Percentiles rank a stretch among this genome's conserved stretches.
These are phyloP conservation scores for Erysimum pusillum DNA, from an alignment of 441 rosid genomes.

Conservation along the genomic window DNA sequence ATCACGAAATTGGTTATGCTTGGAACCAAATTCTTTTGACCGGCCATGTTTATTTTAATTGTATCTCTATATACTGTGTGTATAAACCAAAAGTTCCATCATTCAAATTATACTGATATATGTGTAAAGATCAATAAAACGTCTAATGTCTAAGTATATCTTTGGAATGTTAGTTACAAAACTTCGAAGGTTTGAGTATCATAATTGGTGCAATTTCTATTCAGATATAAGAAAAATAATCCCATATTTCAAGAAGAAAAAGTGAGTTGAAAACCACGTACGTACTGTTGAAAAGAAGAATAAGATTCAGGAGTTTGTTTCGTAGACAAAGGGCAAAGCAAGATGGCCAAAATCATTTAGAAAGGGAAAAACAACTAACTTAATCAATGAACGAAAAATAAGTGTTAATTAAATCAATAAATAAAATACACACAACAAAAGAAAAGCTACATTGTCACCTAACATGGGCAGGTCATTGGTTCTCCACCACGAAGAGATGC, in stretches of 20 bases:
- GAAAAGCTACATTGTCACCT: slow-evolving; percentile 35
- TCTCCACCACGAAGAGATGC: slow-evolving; percentile 50
- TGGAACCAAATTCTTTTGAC: neutral
- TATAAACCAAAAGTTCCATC: slow-evolving; percentile 18
- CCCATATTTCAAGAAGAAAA: slow-evolving; percentile 37
- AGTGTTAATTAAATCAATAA: neutral
- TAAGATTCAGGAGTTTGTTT: slow-evolving; percentile 47
- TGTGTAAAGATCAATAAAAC: slow-evolving; percentile 9
- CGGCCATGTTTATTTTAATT: neutral
- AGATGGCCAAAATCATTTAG: slow-evolving; percentile 28
- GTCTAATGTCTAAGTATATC: neutral
- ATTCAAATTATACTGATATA: slow-evolving; percentile 1
- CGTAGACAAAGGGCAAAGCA: slow-evolving; percentile 35
- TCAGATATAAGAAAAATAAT: neutral
- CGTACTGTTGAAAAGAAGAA: slow-evolving; percentile 34
- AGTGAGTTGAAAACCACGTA: slow-evolving; percentile 8
- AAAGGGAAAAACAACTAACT: neutral
- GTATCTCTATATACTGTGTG: too few species aligned
- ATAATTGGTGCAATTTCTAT: slow-evolving; percentile 5
- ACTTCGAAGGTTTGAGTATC: neutral
- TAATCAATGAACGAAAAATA: neutral
- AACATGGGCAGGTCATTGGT: slow-evolving; percentile 58
- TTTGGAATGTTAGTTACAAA: neutral
- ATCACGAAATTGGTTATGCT: neutral
- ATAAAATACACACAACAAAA: neutral